These are phyloP conservation scores for Bacterosira constricta DNA, from an alignment of 108 stramenopile species.

Conservation along the genomic window DNA sequence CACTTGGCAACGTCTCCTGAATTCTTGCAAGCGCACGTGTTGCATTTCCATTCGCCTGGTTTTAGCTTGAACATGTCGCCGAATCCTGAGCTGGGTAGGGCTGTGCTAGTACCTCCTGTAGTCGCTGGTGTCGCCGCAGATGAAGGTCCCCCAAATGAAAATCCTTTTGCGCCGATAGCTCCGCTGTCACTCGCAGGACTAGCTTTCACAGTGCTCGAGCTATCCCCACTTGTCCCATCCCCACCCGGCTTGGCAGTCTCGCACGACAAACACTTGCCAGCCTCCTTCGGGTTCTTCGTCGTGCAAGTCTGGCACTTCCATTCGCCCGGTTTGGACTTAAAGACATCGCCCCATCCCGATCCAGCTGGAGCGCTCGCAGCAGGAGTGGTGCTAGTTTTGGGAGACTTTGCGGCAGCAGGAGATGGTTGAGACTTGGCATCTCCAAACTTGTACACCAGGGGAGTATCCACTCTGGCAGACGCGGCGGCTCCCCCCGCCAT, in stretches of 20 bases:
- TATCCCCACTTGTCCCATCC: not conserved
- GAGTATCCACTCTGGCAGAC: slow-evolving; percentile 13
- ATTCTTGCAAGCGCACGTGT: slow-evolving; percentile 40
- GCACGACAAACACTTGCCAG: slow-evolving; percentile 39
- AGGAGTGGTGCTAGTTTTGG: not conserved
- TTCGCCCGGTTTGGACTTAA: slow-evolving; percentile 44
- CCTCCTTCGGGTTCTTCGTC: slow-evolving; percentile 24
- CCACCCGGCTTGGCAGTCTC: slow-evolving; percentile 30
- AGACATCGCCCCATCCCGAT: slow-evolving; percentile 46
- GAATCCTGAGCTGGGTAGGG: slow-evolving; percentile 5
- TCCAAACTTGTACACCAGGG: slow-evolving; percentile 24
- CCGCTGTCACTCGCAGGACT: not conserved
- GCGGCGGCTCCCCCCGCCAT: slow-evolving; percentile 40
- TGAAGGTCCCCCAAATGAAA: not conserved
- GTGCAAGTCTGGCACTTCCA: slow-evolving; percentile 60
- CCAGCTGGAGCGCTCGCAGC: not conserved
- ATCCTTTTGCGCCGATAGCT: not conserved
- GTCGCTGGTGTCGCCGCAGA: not conserved
- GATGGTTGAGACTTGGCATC: not conserved
- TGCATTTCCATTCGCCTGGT: slow-evolving; percentile 64
- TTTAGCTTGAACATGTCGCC: slow-evolving; percentile 43
- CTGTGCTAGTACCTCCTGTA: not conserved
- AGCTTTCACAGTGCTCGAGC: not conserved
- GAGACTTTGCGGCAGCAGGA: not conserved
- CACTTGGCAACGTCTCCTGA: slow-evolving; percentile 15